phyloP scores from a whole-genome alignment of 768 basidiomycete genomes.

The Lentinula lateritia region DNA sequence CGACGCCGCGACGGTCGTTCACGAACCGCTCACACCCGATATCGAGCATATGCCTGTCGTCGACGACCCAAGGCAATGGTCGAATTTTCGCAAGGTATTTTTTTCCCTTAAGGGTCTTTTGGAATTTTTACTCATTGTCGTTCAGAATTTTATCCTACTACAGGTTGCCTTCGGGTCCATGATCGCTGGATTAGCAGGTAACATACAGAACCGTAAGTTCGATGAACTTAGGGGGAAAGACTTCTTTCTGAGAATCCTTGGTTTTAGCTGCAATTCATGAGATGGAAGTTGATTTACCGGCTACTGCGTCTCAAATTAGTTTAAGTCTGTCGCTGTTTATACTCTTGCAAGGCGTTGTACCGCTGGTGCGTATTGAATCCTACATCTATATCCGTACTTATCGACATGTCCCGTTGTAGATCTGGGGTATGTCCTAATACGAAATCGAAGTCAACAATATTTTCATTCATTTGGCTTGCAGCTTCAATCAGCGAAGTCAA shows the following conservation, averaged over 20 bases:
- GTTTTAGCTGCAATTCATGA: constrained; percentile 53
- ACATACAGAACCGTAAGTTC: constrained; percentile 60
- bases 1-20: constrained; percentile 3
- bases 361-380: constrained; percentile 41
- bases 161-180: constrained; percentile 49
- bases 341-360: constrained; percentile 61
- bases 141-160: constrained; percentile 36
- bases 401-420: not conserved
- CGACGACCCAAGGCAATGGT: constrained; percentile 63
- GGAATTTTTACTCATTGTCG: not conserved
- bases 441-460: not conserved
- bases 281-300: constrained; percentile 55
- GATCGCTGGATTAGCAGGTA: constrained; percentile 52
- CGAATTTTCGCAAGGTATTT: constrained; percentile 44
- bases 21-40: constrained; percentile 20
- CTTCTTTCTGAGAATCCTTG: not conserved
- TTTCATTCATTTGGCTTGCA: not conserved
- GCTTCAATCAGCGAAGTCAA: constrained; percentile 58
- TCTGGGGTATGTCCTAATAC: not conserved
- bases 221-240: not conserved
- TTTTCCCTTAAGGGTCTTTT: constrained; percentile 5
- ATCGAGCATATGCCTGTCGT: constrained; percentile 50
- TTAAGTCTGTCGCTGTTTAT: constrained; percentile 70
- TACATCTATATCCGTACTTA: constrained; percentile 17
- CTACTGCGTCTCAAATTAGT: constrained; percentile 58